Base-by-base conservation (phyloP, 2,329 filamentous ascomycete species). In the Ceratocystis huliohia region DNA sequence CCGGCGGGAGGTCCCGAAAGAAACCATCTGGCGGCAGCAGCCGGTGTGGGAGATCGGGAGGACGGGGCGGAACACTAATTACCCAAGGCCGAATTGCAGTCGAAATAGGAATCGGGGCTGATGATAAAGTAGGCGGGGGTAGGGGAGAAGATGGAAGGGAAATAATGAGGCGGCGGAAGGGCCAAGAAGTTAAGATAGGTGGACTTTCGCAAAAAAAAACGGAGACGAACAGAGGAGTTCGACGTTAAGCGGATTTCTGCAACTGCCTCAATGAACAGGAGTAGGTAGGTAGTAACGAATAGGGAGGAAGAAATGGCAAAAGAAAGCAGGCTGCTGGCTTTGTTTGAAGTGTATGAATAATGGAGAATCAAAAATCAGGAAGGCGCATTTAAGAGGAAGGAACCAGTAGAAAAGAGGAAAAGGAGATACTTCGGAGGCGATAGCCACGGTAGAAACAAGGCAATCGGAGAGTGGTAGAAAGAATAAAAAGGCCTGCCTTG, bases 1-100 rank as follows among this genome's bases (percentile, higher is more conserved):
- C 61, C 61, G 41, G 61, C 61, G 61, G 61, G 61, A 63, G 45
- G 46, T 53, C 61, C 44, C 61, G 25, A 63, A 63, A 46, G 41
- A 46, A 45, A 63, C 45, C 61, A 63, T 63, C 46, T 63, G 61
- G 44, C 61, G 61, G 61, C 61, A 15, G 48, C 30, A 65, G 63
- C 63, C 46, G 41, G 45, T 50, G 62, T 25, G 45, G 30, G 25
- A 64, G 62, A 20, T 17, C 8, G 53, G 53, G n/a, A 64, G 5
- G 45, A 22, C 46, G 45, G 44, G 53, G 44, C n/a, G 41, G 30
- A 25, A 37, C n/a, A 37, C 20, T 45, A 17, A 41, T 65, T 10
- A 59, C 28, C 6, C 3, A 22, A 62, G 13, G 25, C 8, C 8
- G 6, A 46, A 25, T 62, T 41, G 13, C 13, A 33, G 28, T 30